These are phyloP conservation scores for Mycena floridula DNA, from an alignment of 768 basidiomycete genomes.

Conservation along the genomic window DNA sequence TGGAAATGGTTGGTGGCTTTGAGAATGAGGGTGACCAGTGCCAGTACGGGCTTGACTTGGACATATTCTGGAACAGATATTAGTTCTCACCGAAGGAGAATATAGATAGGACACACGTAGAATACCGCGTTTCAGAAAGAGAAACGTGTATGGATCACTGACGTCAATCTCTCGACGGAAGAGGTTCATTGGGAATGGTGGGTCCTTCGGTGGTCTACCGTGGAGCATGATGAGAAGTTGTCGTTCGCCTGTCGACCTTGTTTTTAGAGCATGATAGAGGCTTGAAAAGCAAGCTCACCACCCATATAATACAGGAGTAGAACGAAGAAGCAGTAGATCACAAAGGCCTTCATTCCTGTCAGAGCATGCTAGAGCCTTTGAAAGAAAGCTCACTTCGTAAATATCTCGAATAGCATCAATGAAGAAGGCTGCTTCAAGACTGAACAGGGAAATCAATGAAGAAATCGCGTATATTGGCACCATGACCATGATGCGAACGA, in stretches of 20 bases:
- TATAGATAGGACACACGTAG: constrained; percentile 52
- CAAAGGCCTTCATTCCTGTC: constrained; percentile 60
- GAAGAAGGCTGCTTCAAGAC: constrained; percentile 90
- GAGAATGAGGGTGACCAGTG: constrained; percentile 75
- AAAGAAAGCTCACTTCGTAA: constrained; percentile 70
- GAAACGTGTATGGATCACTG: constrained; percentile 90
- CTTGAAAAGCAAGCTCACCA: no score
- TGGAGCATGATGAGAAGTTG: constrained; percentile 89
- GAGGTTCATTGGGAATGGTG: constrained; percentile 82
- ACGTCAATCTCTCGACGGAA: constrained; percentile 85
- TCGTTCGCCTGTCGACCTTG: no score
- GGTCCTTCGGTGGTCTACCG: constrained; percentile 82
- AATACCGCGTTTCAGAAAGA: constrained; percentile 93
- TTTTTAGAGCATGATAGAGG: no score
- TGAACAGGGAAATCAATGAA: constrained; percentile 89
- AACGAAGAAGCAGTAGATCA: constrained; percentile 90
- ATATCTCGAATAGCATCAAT: constrained; percentile 94
- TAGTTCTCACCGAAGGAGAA: not conserved
- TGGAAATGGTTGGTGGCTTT: constrained; percentile 85
- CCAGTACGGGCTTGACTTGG: constrained; percentile 89
- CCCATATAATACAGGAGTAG: constrained; percentile 81
- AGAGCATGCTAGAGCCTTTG: not conserved
- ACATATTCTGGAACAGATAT: constrained; percentile 75
- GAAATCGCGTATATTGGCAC: constrained; percentile 89
- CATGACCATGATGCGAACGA: constrained; percentile 95